phyloP scores from a whole-genome alignment of 345 rosid genomes.

The Euphorbia peplus region DNA sequence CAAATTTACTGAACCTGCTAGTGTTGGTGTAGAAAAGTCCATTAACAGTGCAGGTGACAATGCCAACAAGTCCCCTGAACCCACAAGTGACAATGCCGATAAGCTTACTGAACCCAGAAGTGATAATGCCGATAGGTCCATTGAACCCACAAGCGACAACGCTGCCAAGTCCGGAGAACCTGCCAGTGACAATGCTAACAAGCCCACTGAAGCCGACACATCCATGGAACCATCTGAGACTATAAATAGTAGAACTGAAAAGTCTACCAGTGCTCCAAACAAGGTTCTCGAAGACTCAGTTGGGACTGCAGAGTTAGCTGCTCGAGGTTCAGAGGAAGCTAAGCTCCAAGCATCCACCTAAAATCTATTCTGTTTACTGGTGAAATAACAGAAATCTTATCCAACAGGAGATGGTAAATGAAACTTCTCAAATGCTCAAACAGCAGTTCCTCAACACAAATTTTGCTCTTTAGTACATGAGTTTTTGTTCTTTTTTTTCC shows the following conservation, averaged over 20 bases:
- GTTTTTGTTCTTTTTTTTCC: not conserved
- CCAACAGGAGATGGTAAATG: not conserved
- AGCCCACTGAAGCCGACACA: not conserved
- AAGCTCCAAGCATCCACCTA: not conserved
- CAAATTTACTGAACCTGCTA: too few relatives aligned
- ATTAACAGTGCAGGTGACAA: too few relatives aligned
- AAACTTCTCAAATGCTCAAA: not conserved
- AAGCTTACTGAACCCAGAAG: too few relatives aligned
- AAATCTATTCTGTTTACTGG: not conserved
- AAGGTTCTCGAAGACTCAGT: not conserved
- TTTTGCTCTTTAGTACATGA: not conserved
- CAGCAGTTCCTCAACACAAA: not conserved
- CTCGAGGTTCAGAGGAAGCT: constrained; percentile 20
- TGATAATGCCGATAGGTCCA: too few relatives aligned
- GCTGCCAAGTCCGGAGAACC: not conserved
- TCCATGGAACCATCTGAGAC: not conserved
- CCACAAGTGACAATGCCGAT: too few relatives aligned
- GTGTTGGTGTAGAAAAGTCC: too few relatives aligned
- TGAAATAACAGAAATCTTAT: not conserved
- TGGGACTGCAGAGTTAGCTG: constrained; percentile 1
- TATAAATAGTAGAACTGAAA: not conserved
- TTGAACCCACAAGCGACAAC: too few relatives aligned
- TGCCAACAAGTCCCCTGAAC: too few relatives aligned
- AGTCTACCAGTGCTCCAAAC: not conserved
- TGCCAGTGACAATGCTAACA: not conserved